Conservation (phyloP, 495 filamentous ascomycete genomes). For the Tuber indicum region DNA sequence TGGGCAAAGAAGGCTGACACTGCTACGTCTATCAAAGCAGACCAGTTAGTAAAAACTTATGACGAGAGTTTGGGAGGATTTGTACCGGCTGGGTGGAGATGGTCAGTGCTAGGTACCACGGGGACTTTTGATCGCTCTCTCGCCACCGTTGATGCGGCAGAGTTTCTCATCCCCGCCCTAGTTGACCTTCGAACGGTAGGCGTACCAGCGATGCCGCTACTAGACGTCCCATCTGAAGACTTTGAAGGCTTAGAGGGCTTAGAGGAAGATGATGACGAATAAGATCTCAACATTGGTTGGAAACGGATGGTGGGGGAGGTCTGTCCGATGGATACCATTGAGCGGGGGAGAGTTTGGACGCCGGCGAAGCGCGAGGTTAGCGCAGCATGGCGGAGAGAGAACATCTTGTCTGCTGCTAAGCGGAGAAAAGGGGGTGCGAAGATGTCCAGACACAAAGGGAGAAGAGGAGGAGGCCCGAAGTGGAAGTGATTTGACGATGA, state of each 20-base stretch:
- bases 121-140: constrained; percentile 37
- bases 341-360: constrained; percentile 8
- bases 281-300: constrained; percentile 13
- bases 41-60: constrained; percentile 42
- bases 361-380: constrained; percentile 19
- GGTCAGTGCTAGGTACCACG: constrained; percentile 37
- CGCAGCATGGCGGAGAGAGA: constrained; percentile 24
- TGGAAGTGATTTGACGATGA: constrained; percentile 6
- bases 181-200: constrained; percentile 17
- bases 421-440: neutral
- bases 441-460: neutral
- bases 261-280: constrained; percentile 25
- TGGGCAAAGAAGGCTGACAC: constrained; percentile 92
- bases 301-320: neutral
- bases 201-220: constrained; percentile 18
- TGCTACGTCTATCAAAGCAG: constrained; percentile 59
- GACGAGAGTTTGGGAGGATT: constrained; percentile 43
- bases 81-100: constrained; percentile 36
- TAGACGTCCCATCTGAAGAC: constrained; percentile 21
- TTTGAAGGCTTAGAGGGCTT: constrained; percentile 27
- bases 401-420: constrained; percentile 18
- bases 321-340: neutral
- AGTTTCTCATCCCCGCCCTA: constrained; percentile 25
- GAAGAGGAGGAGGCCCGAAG: constrained; percentile 2
- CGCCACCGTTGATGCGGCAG: constrained; percentile 7